Evolutionary conservation across 2,329 filamentous ascomycete species (phyloP).

Genomic region (Gnomoniopsis smithogilvyi): DNA sequence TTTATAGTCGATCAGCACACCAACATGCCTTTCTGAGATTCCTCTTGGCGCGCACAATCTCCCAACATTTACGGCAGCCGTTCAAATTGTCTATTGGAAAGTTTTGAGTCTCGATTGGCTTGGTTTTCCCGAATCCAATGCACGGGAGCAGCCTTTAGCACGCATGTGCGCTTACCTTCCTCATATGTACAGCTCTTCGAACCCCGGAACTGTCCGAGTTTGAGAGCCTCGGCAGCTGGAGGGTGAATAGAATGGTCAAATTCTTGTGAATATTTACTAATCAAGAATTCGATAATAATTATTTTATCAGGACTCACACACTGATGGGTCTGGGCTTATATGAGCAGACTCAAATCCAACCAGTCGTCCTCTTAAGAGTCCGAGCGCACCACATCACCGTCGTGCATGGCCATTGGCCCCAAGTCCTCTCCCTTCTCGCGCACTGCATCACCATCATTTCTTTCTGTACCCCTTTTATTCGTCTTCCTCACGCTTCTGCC

Average conservation of each 20-base stretch:
- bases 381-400: not conserved
- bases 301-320: not conserved
- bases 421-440: conserved; percentile 1
- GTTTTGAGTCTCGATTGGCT: not conserved
- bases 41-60: no score
- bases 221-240: not conserved
- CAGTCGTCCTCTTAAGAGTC: not conserved
- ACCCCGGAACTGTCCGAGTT: not conserved
- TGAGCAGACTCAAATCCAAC: not conserved
- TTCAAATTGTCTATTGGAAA: not conserved
- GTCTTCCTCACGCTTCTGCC: not conserved
- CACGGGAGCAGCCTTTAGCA: not conserved
- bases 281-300: not conserved
- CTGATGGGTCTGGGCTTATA: not conserved
- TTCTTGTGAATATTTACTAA: no score
- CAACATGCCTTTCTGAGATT: not conserved
- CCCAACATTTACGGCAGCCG: no score
- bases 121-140: not conserved
- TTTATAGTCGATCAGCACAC: not conserved
- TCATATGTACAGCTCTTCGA: not conserved
- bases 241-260: not conserved
- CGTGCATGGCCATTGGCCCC: not conserved
- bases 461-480: not conserved
- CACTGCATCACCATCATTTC: not conserved
- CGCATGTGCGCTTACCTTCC: not conserved